Evolutionary conservation across 2,329 filamentous ascomycete species (phyloP).

Genomic region (Ophiosphaerella herpotricha): DNA sequence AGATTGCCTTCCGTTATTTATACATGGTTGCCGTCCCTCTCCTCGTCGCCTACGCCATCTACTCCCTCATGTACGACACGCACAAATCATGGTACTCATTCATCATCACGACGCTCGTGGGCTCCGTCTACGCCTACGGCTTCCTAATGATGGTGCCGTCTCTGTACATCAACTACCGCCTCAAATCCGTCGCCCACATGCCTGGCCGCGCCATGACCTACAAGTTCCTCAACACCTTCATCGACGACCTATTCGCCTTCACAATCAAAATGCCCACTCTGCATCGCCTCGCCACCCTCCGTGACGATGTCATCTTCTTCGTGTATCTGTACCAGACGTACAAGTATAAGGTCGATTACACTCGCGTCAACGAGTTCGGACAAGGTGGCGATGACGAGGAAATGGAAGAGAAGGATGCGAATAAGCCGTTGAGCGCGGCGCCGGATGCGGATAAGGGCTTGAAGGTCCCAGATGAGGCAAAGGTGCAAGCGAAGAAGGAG

Average conservation of each 20-base stretch:
- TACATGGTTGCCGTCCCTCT: conserved; percentile 91
- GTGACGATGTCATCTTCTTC: conserved; percentile 98
- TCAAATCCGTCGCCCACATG: conserved; percentile 93
- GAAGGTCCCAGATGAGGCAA: conserved; percentile 28
- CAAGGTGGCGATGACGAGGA: conserved; percentile 90
- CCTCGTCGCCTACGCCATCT: conserved; percentile 83
- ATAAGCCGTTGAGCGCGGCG: conserved; percentile 45
- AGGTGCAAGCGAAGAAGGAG: conserved; percentile 23
- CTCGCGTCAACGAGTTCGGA: conserved; percentile 94
- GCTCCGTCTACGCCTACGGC: conserved; percentile 95
- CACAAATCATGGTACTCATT: conserved; percentile 99
- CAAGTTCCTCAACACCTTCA: conserved; percentile 98
- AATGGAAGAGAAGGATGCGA: conserved; percentile 56
- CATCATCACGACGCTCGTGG: conserved; percentile 91
- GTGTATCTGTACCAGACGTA: conserved; percentile 94
- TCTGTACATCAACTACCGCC: conserved; percentile 97
- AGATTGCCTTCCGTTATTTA: conserved; percentile 96
- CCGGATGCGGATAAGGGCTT: conserved; percentile 36
- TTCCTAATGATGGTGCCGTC: conserved; percentile 99
- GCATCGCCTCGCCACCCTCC: conserved; percentile 86
- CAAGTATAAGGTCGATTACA: conserved; percentile 90
- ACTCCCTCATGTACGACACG: conserved; percentile 88
- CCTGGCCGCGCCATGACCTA: conserved; percentile 95
- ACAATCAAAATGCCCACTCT: conserved; percentile 99
- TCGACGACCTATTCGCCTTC: conserved; percentile 97